Conservation (phyloP, 2,329 filamentous ascomycete genomes). For the Trichophyton verrucosum region DNA sequence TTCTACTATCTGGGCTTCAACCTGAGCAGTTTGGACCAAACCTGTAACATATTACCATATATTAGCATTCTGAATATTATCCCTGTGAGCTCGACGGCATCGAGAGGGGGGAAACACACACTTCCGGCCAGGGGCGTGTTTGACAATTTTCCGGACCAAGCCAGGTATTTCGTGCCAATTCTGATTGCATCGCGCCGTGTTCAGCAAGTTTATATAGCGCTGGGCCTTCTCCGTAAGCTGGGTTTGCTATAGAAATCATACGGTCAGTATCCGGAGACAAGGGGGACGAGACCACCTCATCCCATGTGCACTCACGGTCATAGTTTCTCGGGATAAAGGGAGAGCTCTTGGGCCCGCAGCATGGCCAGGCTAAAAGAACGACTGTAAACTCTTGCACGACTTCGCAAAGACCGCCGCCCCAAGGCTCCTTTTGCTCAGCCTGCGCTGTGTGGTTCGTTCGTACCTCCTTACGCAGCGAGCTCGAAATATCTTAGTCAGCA, state of each 20-base stretch:
- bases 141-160: constrained; percentile 81
- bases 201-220: constrained; percentile 69
- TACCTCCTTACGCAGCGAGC: background rate
- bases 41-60: constrained; percentile 34
- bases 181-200: constrained; percentile 75
- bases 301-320: constrained; percentile 7
- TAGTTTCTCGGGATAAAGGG: constrained; percentile 5
- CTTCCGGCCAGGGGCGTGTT: constrained; percentile 74
- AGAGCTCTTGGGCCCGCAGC: background rate
- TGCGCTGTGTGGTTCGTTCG: background rate
- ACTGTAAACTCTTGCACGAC: background rate
- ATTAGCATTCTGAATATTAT: background rate
- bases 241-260: background rate
- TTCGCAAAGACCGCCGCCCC: background rate
- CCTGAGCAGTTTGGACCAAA: constrained; percentile 56
- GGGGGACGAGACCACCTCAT: background rate
- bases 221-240: constrained; percentile 55
- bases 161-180: constrained; percentile 80
- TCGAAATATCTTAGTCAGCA: too few species aligned
- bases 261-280: background rate
- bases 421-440: background rate
- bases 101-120: constrained; percentile 45
- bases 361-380: background rate
- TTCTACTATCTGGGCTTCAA: constrained; percentile 53
- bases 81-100: background rate